A percentile compares a stretch with the other conserved stretches of the same genome.
Evolutionary conservation across 2,329 filamentous ascomycete species (phyloP).

Genomic region (Coniochaeta pulveracea): DNA sequence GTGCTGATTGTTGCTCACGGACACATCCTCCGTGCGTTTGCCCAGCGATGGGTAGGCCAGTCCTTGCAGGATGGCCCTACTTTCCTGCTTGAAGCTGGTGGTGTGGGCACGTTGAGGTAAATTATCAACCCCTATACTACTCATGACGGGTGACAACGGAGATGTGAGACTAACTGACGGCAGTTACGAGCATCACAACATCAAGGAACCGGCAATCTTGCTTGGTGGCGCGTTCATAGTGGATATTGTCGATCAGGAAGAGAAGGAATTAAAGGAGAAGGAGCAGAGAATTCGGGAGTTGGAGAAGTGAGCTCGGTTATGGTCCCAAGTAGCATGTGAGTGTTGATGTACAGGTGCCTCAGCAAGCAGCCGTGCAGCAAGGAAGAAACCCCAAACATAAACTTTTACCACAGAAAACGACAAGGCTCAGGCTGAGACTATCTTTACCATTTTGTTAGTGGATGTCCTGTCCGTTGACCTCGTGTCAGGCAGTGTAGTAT

Average conservation of each 20-base stretch:
- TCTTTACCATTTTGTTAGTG: too few relatives aligned
- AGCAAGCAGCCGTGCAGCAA: too few relatives aligned
- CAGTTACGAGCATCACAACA: constrained; percentile 69
- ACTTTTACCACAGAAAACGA: too few relatives aligned
- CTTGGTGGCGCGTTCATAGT: constrained; percentile 62
- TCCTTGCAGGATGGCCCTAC: constrained; percentile 63
- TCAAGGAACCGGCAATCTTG: constrained; percentile 70
- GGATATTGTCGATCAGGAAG: constrained; percentile 18
- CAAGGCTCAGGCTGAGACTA: too few relatives aligned
- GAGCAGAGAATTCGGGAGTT: constrained; percentile 11
- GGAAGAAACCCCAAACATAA: too few relatives aligned
- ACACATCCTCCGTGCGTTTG: constrained; percentile 79
- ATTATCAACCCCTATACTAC: constrained; percentile 9
- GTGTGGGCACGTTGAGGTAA: constrained; percentile 67
- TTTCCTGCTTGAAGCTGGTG: constrained; percentile 81
- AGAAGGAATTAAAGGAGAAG: constrained; percentile 12
- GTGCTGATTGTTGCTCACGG: constrained; percentile 80
- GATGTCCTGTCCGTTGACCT: too few relatives aligned
- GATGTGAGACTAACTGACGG: constrained; percentile 6
- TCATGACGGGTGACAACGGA: not conserved
- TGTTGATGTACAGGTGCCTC: too few relatives aligned
- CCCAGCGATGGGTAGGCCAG: constrained; percentile 74
- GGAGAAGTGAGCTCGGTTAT: not conserved
- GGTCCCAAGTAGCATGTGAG: too few relatives aligned
- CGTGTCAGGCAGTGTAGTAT: too few relatives aligned